Base-by-base conservation (phyloP, 257 asterid species). In the Solanum clarkiae region DNA sequence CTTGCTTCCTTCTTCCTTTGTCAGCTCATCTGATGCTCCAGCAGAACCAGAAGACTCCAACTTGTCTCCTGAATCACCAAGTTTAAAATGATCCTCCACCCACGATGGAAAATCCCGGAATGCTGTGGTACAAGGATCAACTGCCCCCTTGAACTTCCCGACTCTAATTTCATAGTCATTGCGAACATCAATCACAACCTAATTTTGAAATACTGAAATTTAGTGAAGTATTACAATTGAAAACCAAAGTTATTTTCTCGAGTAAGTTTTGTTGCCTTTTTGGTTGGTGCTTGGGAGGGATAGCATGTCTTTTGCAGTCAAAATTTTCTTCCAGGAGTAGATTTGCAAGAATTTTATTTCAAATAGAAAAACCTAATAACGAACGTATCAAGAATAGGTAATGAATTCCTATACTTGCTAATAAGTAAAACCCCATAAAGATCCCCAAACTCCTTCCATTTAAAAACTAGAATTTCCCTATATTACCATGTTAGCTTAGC, bases 171-270 rank as follows among this genome's bases (percentile, higher is more conserved):
- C 99, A 88, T 97, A 97, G 86, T 89, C 98, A 66, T 97, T 97
- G 74, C 99, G 98, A 8, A 97, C 98, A 86, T 97, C 98, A 75
- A 97, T 89, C 77, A 97, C 98, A 88, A 95, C 98, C 99, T 97
- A 89, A 60, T 86, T 80, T 74, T 59, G 32, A 12, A 60, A 32
- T 14, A 75, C 77, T 62, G 74, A 59, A 57, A 77, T 80, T 68
- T 70, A 63, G 45, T 80, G 24, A 59, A 29, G 86, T 47, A 55
- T 72, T 57, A 81, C 40, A n/a, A 32, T 18, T 18, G 44, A 42
- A 60, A 51, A 62, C 18, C 74, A 86, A 7, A 44, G 44, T 49
- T 2, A 45, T 77, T 77, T 13, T 24, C 60, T 75, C 49, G 81
- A 75, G 81, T 24, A 32, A 75, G n/a, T 51, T 49, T 49, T 49